These are phyloP conservation scores for Fusarium hainanense DNA, from an alignment of 2,329 filamentous ascomycete species.

Conservation along the genomic window DNA sequence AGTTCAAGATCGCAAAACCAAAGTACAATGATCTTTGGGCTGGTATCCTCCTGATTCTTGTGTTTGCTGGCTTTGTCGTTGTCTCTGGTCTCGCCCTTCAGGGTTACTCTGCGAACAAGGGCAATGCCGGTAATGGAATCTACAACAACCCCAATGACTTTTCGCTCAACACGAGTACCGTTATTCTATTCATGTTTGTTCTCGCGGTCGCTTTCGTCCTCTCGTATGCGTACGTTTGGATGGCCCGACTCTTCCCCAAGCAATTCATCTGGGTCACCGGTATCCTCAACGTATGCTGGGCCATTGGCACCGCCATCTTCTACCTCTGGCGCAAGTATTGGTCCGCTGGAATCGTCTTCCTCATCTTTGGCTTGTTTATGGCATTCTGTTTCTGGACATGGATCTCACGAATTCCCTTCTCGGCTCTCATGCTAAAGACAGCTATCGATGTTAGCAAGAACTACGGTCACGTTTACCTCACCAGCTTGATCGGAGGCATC, in stretches of 20 bases:
- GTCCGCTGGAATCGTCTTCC: slow-evolving; percentile 86
- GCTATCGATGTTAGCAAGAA: slow-evolving; percentile 85
- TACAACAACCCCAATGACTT: slow-evolving; percentile 75
- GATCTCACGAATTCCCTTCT: slow-evolving; percentile 92
- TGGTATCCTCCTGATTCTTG: slow-evolving; percentile 78
- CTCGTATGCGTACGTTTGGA: slow-evolving; percentile 80
- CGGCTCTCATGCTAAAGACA: slow-evolving; percentile 87
- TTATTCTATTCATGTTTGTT: slow-evolving; percentile 85
- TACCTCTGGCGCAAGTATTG: slow-evolving; percentile 83
- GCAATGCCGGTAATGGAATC: slow-evolving; percentile 76
- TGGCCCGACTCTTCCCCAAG: slow-evolving; percentile 83
- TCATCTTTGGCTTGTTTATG: slow-evolving; percentile 79
- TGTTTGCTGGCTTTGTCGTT: slow-evolving; percentile 78
- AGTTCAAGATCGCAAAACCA: slow-evolving; percentile 84
- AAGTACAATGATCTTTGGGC: slow-evolving; percentile 95
- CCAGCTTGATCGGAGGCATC: slow-evolving; percentile 85
- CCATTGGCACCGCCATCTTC: slow-evolving; percentile 86
- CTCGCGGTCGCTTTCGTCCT: slow-evolving; percentile 79
- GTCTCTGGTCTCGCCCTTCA: slow-evolving; percentile 81
- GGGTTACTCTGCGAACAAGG: slow-evolving; percentile 74
- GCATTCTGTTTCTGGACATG: slow-evolving; percentile 87
- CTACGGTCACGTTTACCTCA: slow-evolving; percentile 86
- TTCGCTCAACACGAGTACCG: slow-evolving; percentile 81
- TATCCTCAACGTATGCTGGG: slow-evolving; percentile 86
- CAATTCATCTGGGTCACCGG: slow-evolving; percentile 93